Evolutionary conservation across 2,329 filamentous ascomycete species (phyloP), one percentile per base, ranked within the genome.

Genomic region (Alternaria sp.): DNA sequence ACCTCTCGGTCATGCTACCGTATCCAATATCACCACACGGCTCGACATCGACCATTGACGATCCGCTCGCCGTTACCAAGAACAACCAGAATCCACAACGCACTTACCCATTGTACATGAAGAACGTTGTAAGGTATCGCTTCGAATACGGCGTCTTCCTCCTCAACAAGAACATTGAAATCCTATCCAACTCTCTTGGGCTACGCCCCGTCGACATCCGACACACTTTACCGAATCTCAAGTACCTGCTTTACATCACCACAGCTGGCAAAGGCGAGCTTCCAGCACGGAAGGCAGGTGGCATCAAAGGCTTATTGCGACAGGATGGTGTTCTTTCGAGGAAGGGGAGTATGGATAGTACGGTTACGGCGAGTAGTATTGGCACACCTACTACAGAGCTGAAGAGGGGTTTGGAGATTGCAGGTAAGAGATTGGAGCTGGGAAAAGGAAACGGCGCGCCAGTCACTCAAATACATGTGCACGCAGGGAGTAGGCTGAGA

Each of bases 91-190:
- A 62, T 37, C 68, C 70, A 17, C 69, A 66, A 2, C 68, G 75
- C 17, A 73, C 67, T 0, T 99, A 96, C 69, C 95, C 95, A 0
- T 84, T 99, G 0, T 93, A 93, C 77, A 78, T 90, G 80, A 82
- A 81, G 59, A 84, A 85, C 72, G 85, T 86, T 2, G 87, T 92
- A 0, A 87, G 93, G 44, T 98, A 94, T 80, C 88, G 94, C 2
- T 98, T 98, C 77, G 94, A 98, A 70, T 99, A 98, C 75, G 95
- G 84, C 10, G 95, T 97, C 73, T 99, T 98, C 70, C 81, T 98
- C n/a, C 84, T 99, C 13, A 98, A 98, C 80, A 97, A 98, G 78
- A 83, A 98, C 72, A 93, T 99, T 55, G 93, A 98, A 67, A 82
- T 88, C 46, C 74, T 90, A 10, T 78, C 79, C 21, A 85, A 83